Base-by-base conservation (phyloP, 78 protist species). In the Capsaspora owczarzaki region DNA sequence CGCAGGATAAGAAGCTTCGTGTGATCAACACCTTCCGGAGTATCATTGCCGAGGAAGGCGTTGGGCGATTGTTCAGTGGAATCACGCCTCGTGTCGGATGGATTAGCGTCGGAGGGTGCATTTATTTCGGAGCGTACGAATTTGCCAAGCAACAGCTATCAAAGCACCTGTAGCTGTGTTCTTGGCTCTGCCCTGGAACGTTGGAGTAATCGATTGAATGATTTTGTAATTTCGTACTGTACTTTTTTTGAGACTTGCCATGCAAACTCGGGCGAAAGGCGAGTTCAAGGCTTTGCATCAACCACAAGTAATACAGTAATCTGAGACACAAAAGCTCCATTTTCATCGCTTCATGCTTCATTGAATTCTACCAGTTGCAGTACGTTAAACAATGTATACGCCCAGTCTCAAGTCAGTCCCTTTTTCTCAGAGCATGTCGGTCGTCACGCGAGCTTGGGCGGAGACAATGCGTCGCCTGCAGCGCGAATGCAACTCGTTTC, bases 41-140 rank as follows among this genome's bases (percentile, higher is more conserved):
- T 14, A 71, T 82, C 42, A 0, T 0, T 31, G 38, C 1, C 20
- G 81, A 69, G 8, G 83, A 77, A 27, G 90, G 90, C 61, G 0
- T 49, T 8, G 61, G 33, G 33, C 40, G 25, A 31, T 68, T 81
- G 33, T 82, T 60, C 42, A 37, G 61, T 3, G 90, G 90, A 1
- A 61, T 78, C 8, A 27, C 23, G 6, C 90, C 90, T 60, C 82
- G 90, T 25, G 56, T 49, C 4, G 8, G 16, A 35, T 75, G 76
- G 76, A 87, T 87, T 72, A 0, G 51, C 43, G 2, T 87, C 5
- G 90, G 90, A 3, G 90, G 90, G 25, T 1, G 47, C 5, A 22
- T 87, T 31, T 87, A 82, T 76, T 74, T 87, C n/a, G 90, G 90
- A 35, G 80, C 40, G 29, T 87, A 70, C 75, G 90, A 87, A 60